These are phyloP conservation scores for Xylaria sp. DNA, from an alignment of 2,329 filamentous ascomycete genomes.

Conservation along the genomic window DNA sequence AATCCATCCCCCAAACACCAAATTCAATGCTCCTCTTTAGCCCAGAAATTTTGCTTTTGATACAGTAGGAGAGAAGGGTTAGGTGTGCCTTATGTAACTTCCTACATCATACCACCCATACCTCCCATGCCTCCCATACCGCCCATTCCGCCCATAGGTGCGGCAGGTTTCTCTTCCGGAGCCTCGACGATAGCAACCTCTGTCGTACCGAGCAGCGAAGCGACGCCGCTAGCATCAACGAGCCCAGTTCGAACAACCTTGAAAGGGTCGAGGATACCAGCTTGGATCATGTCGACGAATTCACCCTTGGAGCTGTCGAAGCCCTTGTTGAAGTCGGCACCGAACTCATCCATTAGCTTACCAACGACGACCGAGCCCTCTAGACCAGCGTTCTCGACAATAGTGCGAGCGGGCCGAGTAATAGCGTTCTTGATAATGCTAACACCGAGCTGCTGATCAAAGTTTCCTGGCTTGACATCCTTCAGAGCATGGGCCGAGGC, in stretches of 20 bases:
- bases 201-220: slow-evolving; percentile 95
- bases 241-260: slow-evolving; percentile 99
- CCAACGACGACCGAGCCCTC: slow-evolving; percentile 97
- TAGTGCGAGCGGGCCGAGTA: slow-evolving; percentile 91
- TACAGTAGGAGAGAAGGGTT: slow-evolving; percentile 47
- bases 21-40: slow-evolving; percentile 59
- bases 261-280: slow-evolving; percentile 98
- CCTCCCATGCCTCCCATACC: slow-evolving; percentile 64
- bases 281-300: slow-evolving; percentile 97
- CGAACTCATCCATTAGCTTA: slow-evolving; percentile 96
- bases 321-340: slow-evolving; percentile 94
- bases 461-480: slow-evolving; percentile 89
- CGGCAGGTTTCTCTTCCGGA: slow-evolving; percentile 86
- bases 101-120: slow-evolving; percentile 51
- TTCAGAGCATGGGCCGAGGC: slow-evolving; percentile 88
- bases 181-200: slow-evolving; percentile 98
- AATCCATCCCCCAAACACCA: slow-evolving; percentile 54
- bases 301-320: slow-evolving; percentile 97
- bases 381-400: slow-evolving; percentile 96
- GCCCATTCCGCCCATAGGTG: slow-evolving; percentile 70
- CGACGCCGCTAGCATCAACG: slow-evolving; percentile 93
- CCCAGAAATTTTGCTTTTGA: slow-evolving; percentile 50
- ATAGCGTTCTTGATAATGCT: slow-evolving; percentile 98
- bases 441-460: slow-evolving; percentile 98
- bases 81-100: slow-evolving; percentile 33